A percentile compares a stretch with the other conserved stretches of the same genome.
phyloP scores from a whole-genome alignment of 164 flowering plant species.

The Berberis vulgaris region DNA sequence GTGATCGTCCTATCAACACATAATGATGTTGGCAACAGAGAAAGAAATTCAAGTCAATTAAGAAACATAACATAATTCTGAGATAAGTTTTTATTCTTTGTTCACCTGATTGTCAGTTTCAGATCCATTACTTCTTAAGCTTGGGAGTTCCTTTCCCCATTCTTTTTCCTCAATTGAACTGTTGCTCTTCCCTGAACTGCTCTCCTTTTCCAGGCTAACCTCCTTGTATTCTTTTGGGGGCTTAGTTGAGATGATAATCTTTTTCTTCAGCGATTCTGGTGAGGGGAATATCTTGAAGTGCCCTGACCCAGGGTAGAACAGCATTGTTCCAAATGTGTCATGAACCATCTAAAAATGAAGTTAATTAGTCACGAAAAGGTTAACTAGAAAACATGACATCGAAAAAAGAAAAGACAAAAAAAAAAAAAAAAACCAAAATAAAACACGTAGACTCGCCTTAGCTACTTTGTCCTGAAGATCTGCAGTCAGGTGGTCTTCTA shows the following conservation, averaged over 20 bases:
- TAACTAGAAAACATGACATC: neutral
- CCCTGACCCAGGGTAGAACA: constrained; percentile 21
- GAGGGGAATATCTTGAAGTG: constrained; percentile 24
- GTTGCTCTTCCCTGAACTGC: constrained; percentile 11
- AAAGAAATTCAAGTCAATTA: neutral
- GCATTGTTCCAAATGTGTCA: constrained; percentile 27
- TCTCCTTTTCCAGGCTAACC: constrained; percentile 11
- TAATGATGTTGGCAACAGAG: neutral
- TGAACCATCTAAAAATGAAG: constrained; percentile 28
- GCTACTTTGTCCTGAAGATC: constrained; percentile 41
- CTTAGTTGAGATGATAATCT: constrained; percentile 34
- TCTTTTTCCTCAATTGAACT: constrained; percentile 23
- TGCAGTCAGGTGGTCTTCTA: constrained; percentile 38
- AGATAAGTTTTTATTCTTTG: neutral
- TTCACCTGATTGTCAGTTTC: constrained; percentile 24
- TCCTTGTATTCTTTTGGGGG: constrained; percentile 35
- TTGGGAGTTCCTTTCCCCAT: constrained; percentile 36
- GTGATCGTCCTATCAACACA: constrained; percentile 6
- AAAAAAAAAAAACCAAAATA: neutral
- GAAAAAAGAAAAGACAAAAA: neutral
- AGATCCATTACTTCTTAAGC: constrained; percentile 7
- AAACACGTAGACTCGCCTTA: constrained; percentile 15
- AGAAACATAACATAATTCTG: neutral
- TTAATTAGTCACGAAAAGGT: neutral
- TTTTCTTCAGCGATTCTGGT: constrained; percentile 27